Base-by-base conservation (phyloP, 2,329 filamentous ascomycete genomes). In the Venturiaceae sp. region DNA sequence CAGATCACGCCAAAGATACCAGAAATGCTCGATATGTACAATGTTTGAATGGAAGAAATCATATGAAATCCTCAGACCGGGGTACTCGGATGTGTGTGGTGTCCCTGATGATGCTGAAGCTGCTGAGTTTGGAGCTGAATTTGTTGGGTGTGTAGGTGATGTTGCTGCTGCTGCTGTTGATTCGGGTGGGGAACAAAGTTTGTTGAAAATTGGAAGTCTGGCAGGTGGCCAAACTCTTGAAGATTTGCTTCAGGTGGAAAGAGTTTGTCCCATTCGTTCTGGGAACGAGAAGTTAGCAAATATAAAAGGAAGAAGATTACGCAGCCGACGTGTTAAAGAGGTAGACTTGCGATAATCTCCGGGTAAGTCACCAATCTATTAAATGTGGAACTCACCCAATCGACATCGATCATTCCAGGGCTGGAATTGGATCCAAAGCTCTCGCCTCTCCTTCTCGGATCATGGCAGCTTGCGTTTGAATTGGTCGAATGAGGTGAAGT, bases 361-460 rank as follows among this genome's bases (percentile, higher is more conserved):
- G 39, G 60, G 55, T 34, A 30, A 19, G 16, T 30, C 13, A 57
- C 7, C n/a, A 8, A 32, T 30, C 56, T 30, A 19, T 11, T 21
- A 34, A n/a, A 46, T 57, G 21, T 26, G 13, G 32, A 52, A 75
- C 82, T 73, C 71, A 86, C 84, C 84, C 84, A 87, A 63, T 88
- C 83, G 62, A 87, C 82, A 58, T 82, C 81, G 41, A 83, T 67
- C 54, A 67, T 63, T 13, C 37, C 30, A 16, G 58, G 34, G 32
- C 58, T 53, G 11, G 44, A 11, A 13, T 13, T 21, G 30, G 37
- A 46, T n/a, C 50, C 34, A 16, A 55, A 21, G 14, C 58, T 60
- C 11, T 21, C 47, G 30, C 58, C 36, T 53, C 58, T 37, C 32
- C 37, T 55, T 21, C 34, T 30, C 21, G 21, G 13, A n/a, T 44